These are phyloP conservation scores for Clitoria ternatea DNA, from an alignment of 306 rosid genomes.

Conservation along the genomic window DNA sequence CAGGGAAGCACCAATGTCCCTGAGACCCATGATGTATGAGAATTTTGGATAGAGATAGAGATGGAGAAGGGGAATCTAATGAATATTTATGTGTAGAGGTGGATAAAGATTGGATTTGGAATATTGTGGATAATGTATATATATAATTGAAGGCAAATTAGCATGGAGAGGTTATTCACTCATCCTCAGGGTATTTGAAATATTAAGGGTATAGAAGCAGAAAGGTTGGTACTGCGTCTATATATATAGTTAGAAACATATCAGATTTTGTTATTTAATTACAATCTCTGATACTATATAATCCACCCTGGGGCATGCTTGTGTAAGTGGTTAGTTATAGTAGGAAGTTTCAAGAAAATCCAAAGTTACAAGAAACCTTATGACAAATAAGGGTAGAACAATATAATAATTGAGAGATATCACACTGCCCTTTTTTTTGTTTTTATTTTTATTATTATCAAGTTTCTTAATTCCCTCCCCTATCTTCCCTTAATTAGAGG, in stretches of 20 bases:
- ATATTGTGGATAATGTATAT: constrained; percentile 36
- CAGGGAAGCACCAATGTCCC: constrained; percentile 92
- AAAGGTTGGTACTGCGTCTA: constrained; percentile 44
- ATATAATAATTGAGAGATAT: constrained; percentile 18
- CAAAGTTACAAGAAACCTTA: constrained; percentile 76
- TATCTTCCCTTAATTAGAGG: neutral
- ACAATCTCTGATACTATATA: constrained; percentile 26
- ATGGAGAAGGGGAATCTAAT: constrained; percentile 5
- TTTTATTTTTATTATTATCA: constrained; percentile 23
- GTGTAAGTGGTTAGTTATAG: constrained; percentile 72
- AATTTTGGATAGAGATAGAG: neutral
- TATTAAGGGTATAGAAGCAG: constrained; percentile 35
- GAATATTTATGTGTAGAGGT: constrained; percentile 14
- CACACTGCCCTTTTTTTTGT: constrained; percentile 48
- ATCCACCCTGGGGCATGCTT: constrained; percentile 53
- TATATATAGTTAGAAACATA: constrained; percentile 34
- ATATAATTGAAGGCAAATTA: constrained; percentile 29
- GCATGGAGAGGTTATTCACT: constrained; percentile 23
- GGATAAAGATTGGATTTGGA: constrained; percentile 23
- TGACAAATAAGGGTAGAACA: constrained; percentile 17
- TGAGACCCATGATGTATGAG: constrained; percentile 59
- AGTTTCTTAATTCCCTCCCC: constrained; percentile 4
- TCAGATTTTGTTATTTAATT: constrained; percentile 35
- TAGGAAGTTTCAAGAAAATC: constrained; percentile 71
- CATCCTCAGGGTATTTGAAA: constrained; percentile 26